Evolutionary conservation across 2,329 filamentous ascomycete species (phyloP), one percentile per base, ranked within the genome.

Genomic region (Ceratocystis albifundus): DNA sequence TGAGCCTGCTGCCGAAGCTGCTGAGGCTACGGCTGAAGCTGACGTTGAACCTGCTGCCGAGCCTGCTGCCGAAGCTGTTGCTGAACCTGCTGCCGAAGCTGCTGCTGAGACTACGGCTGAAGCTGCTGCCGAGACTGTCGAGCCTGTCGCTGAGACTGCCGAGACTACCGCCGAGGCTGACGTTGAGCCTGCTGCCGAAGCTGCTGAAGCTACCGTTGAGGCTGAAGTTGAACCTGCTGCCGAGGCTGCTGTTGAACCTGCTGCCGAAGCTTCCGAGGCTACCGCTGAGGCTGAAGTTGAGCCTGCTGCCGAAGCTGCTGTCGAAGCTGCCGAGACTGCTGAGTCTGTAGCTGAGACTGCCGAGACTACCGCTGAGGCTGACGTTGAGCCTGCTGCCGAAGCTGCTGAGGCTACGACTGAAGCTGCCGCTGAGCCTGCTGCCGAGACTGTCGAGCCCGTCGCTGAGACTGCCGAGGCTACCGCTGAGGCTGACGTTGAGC

Each of bases 161-260:
- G n/a, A 22, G 22, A 6, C 46, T 50, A n/a, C n/a, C 2, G 32
- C 46, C 8, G 55, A 67, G 22, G 4, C 28, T 30, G 28, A 6
- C 7, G 6, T 6, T 32, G 30, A 32, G 30, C 1, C 6, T 32
- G 30, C 25, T 3, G 28, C 62, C 4, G 36, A 65, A 48, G 7
- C 44, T 17, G 20, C 59, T 30, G 61, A 66, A 30, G 17, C 57
- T 61, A 64, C 22, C 44, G 55, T 25, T 61, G 64, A 65, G 48
- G 5, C n/a, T 20, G 67, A 68, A 61, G 15, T 41, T 57, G 20
- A n/a, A n/a, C n/a, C 36, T 36, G 20, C 66, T 2, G 61, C 6
- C 1, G 53, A 61, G 46, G 50, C 17, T 61, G n/a, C n/a, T n/a
- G 12, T 1, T 2, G 17, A 46, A 46, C 17, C 10, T 46, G 44